Base-by-base conservation (phyloP, 148 eudicot genomes). In the Nyssa sinensis region DNA sequence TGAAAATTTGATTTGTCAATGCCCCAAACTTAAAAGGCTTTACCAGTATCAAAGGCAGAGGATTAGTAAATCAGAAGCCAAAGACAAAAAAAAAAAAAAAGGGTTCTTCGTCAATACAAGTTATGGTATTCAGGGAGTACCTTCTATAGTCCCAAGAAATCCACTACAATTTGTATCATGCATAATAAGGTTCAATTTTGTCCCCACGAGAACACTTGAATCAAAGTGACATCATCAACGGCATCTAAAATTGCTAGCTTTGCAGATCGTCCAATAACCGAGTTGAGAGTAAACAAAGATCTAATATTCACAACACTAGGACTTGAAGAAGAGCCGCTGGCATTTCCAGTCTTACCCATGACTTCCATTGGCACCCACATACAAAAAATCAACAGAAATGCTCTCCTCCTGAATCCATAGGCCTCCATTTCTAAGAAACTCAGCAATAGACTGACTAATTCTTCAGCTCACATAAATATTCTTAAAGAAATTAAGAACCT, bases 91-190 rank as follows among this genome's bases (percentile, higher is more conserved):
- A 47, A n/a, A n/a, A n/a, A n/a, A n/a, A n/a, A n/a, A n/a, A n/a
- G n/a, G n/a, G n/a, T 69, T 16, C 12, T 12, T 3, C 68, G 62
- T 34, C 24, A 72, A 67, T 64, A 41, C 62, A 75, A 69, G 67
- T 47, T 58, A 11, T 10, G 49, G 28, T 10, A 17, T 74, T 51
- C 73, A 61, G 62, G 27, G 17, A 67, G 72, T 81, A 93, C 97
- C 93, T 87, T 86, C 95, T 29, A 90, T 62, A 23, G 89, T 87
- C 77, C 96, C 98, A 64, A 91, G 57, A 77, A 93, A 89, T 19
- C 89, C 93, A 35, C 93, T 93, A 87, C 96, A 93, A 74, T 90
- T 86, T 0, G 98, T 90, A 61, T 93, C 92, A 39, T 76, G 83
- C 66, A 82, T 49, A 55, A 85, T 77, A 72, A 93, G 80, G 71